Base-by-base conservation (phyloP, 225 moss, liverwort and hornwort species). In the Marchantia paleacea region DNA sequence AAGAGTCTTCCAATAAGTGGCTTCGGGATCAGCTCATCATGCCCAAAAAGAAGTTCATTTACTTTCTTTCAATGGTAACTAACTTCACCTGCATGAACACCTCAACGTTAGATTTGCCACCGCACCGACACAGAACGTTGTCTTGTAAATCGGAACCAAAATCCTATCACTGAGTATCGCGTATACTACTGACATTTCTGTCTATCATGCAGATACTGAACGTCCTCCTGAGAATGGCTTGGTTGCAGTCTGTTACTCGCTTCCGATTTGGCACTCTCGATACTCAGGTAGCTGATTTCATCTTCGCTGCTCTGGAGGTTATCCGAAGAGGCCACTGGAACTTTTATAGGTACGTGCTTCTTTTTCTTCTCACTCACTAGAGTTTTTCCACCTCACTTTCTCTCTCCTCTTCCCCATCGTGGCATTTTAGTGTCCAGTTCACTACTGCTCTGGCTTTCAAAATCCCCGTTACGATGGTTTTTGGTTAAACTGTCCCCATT, bases 271-370 rank as follows among this genome's bases (percentile, higher is more conserved):
- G 29, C 18, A 80, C 50, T 80, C 82, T 77, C 84, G 90, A 82
- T 81, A 81, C 87, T 29, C 61, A 79, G 54, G 90, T 87, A 14
- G 82, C 89, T 82, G 90, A 92, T 79, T 76, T 90, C 76, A 84
- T 82, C 55, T 92, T 96, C 77, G 94, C 96, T 26, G 75, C 94
- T 71, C 80, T 96, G 84, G 96, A 96, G 79, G 88, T 96, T 29
- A 84, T 96, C 28, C 89, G 92, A 51, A 89, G 96, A 0, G 94
- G 96, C 10, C 96, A 94, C 16, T 96, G 96, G 96, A 96, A 96
- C 68, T 96, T 96, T 78, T 94, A 92, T 69, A 85, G 96, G 91
- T 92, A 75, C 62, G 72, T 75, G 18, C 12, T 20, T 24, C 48
- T 73, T 22, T 14, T 67, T 26, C 24, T 67, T 6, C 12, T 19